Conservation (phyloP, 495 filamentous ascomycete species). For the Hypoxylon rickii region DNA sequence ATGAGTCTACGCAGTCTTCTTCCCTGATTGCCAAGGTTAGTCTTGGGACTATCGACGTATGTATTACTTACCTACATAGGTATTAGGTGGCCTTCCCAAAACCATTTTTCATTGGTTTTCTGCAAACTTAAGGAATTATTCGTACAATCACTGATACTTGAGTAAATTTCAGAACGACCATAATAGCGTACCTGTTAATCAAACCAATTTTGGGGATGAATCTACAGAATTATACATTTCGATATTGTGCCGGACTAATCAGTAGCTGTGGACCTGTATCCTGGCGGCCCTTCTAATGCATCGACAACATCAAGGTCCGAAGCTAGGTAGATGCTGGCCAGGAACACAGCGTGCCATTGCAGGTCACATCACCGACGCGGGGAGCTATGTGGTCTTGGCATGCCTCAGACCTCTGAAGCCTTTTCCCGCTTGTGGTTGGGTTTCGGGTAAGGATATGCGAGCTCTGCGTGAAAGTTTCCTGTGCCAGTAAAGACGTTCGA, state of each 20-base stretch:
- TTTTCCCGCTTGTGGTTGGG: slow-evolving; percentile 4
- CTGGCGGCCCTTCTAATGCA: slow-evolving; percentile 7
- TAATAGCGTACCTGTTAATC: background rate
- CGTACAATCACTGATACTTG: no score
- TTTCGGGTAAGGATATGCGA: background rate
- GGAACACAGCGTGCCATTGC: slow-evolving; percentile 22
- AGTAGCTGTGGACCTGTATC: background rate
- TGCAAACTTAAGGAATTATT: no score
- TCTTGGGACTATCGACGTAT: no score
- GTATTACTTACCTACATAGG: no score
- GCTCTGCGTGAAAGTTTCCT: no score
- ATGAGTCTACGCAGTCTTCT: no score
- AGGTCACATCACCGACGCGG: slow-evolving; percentile 19
- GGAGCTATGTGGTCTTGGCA: slow-evolving; percentile 24
- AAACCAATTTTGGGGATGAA: background rate
- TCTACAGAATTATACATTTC: background rate
- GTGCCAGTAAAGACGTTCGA: no score
- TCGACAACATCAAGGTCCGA: slow-evolving; percentile 22
- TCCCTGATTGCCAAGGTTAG: no score
- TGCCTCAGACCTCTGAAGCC: slow-evolving; percentile 9
- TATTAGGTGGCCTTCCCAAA: no score
- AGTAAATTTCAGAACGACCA: no score
- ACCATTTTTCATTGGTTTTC: no score
- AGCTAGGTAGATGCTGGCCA: slow-evolving; percentile 14
- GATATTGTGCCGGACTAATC: slow-evolving; percentile 1